Conservation (phyloP, 2,329 filamentous ascomycete species). For the Epichloe gansuensis region DNA sequence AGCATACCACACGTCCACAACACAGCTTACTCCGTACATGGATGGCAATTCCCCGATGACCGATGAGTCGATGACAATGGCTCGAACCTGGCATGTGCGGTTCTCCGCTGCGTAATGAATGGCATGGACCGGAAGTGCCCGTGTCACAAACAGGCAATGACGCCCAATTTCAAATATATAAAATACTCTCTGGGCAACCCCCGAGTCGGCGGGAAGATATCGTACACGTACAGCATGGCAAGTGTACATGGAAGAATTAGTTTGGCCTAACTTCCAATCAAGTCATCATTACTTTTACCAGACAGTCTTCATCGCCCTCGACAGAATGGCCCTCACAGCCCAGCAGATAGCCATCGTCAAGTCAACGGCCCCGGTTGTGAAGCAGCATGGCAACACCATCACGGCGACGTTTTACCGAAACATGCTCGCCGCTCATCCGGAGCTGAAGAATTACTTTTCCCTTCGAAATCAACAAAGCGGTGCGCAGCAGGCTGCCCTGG, state of each 20-base stretch:
- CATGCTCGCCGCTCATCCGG: slow-evolving; percentile 50
- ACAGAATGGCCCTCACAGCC: slow-evolving; percentile 39
- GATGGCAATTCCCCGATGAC: neutral
- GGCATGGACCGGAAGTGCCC: neutral
- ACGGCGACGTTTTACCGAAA: slow-evolving; percentile 61
- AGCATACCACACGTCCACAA: neutral
- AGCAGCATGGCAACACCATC: slow-evolving; percentile 54
- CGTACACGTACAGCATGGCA: too few relatives aligned
- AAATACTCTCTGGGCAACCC: neutral
- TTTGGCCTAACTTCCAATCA: neutral
- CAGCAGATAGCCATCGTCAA: slow-evolving; percentile 61
- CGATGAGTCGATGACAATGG: neutral
- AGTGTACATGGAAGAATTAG: neutral
- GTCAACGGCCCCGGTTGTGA: slow-evolving; percentile 60
- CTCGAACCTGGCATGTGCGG: neutral
- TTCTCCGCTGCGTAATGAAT: slow-evolving; percentile 1
- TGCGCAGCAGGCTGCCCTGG: slow-evolving; percentile 57
- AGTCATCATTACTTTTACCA: neutral
- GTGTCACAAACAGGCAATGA: too few relatives aligned
- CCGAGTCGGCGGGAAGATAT: too few relatives aligned
- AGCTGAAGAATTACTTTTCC: slow-evolving; percentile 59
- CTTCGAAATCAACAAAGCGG: slow-evolving; percentile 54
- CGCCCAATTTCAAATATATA: neutral
- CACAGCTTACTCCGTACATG: neutral
- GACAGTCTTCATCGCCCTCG: neutral